Evolutionary conservation across 306 rosid species (phyloP).

Genomic region (Lagenaria siceraria): DNA sequence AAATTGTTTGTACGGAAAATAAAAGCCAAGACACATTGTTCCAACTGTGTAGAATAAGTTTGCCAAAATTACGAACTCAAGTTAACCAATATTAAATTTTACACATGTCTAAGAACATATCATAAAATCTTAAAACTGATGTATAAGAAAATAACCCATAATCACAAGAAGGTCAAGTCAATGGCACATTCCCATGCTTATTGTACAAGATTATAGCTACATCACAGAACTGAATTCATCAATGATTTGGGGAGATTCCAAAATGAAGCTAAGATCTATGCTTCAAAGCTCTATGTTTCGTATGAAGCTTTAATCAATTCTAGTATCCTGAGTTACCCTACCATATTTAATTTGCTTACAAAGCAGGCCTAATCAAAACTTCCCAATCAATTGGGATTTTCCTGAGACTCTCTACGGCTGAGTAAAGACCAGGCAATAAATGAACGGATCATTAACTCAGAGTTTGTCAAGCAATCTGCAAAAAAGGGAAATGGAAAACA

Average conservation of each 20-base stretch:
- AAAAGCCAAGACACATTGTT: no score
- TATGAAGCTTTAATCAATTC: neutral
- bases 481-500: neutral
- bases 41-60: no score
- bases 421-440: neutral
- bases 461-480: conserved; percentile 13
- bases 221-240: neutral
- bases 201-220: neutral
- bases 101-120: neutral
- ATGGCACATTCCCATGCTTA: neutral
- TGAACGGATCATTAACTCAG: neutral
- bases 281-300: neutral
- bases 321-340: neutral
- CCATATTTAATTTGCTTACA: conserved; percentile 2
- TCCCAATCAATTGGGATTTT: conserved; percentile 1
- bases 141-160: neutral
- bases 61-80: no score
- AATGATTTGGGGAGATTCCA: neutral
- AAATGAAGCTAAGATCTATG: neutral
- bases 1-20: no score
- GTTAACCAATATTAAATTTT: neutral
- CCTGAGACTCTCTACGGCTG: neutral
- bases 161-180: neutral
- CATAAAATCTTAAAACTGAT: neutral
- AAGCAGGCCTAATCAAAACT: neutral